Base-by-base conservation (phyloP, 805 yeast genomes). In the Saccharomyces cerevisiae region DNA sequence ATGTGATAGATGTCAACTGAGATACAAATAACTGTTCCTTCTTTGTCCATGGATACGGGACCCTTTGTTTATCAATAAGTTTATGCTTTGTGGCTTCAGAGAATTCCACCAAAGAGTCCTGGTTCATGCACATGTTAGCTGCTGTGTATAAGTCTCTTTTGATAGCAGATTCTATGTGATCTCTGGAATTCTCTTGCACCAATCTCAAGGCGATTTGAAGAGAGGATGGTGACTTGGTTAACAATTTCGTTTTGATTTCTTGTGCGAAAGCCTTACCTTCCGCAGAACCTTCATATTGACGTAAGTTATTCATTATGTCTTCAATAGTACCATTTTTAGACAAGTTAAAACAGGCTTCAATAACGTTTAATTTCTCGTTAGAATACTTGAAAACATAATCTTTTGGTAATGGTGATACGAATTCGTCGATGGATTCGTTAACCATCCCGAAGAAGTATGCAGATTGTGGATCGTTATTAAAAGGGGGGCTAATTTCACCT, bases 341-440 rank as follows among this genome's bases (percentile, higher is more conserved):
- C 56, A 77, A 68, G 53, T 80, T 69, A 69, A 92, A 94, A 49
- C 89, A 83, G 24, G 67, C 65, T 63, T 89, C 95, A 63, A 94
- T 85, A 30, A 83, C 74, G 50, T 73, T 69, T 49, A 89, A 74
- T 61, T 87, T 79, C 31, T 77, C 82, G 3, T 73, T 66, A 21
- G 82, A 63, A 61, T 78, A 80, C 57, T 80, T 82, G 67, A 81
- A 87, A 61, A 77, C 70, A 72, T 82, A 84, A 65, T 76, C 77
- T 46, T 70, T 73, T 31, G 96, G 94, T 52, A 84, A 72, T 46
- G 81, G 82, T 54, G 81, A 84, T 14, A 85, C 74, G 67, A 82
- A 92, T 67, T 90, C 96, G 64, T 89, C 89, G 55, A 92, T 80
- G 4, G 90, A 81, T 51, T 76, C 76, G 70, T 85, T 84, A 32